A percentile compares a stretch with the other conserved stretches of the same genome.
phyloP scores from a whole-genome alignment of 257 asterid species.

The Capsicum chinense region DNA sequence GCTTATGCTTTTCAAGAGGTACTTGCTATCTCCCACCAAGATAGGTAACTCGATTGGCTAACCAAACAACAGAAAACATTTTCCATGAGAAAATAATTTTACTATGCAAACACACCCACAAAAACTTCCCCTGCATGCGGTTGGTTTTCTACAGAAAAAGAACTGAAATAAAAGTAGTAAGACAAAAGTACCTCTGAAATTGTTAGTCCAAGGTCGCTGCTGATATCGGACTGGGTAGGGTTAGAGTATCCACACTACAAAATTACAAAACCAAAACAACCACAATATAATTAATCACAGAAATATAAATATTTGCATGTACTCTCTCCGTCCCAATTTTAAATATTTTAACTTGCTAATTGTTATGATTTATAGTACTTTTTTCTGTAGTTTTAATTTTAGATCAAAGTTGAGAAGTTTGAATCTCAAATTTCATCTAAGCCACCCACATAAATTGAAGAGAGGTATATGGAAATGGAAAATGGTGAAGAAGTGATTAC shows the following conservation, averaged over 20 bases:
- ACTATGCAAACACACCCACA: neutral
- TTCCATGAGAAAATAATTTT: neutral
- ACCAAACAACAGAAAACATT: neutral
- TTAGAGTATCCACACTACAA: conserved; percentile 80
- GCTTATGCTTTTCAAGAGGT: too few species aligned
- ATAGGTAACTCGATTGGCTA: too few species aligned
- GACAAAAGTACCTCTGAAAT: conserved; percentile 50
- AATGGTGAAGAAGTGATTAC: conserved; percentile 31
- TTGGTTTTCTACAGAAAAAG: neutral
- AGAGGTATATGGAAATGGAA: neutral
- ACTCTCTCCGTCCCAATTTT: too few species aligned
- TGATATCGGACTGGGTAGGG: conserved; percentile 76
- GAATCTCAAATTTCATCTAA: too few species aligned
- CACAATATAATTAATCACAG: neutral
- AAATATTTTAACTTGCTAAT: too few species aligned
- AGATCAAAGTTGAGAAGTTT: too few species aligned
- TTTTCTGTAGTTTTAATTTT: too few species aligned
- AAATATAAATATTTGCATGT: neutral
- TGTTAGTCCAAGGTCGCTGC: conserved; percentile 65
- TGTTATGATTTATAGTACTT: too few species aligned
- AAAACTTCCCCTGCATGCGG: neutral
- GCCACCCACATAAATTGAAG: too few species aligned
- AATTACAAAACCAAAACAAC: neutral
- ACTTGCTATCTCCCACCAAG: too few species aligned
- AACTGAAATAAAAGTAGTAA: neutral